These are phyloP conservation scores for Trichosporon sp. DNA, from an alignment of 1,284 basidiomycete genomes.

Conservation along the genomic window DNA sequence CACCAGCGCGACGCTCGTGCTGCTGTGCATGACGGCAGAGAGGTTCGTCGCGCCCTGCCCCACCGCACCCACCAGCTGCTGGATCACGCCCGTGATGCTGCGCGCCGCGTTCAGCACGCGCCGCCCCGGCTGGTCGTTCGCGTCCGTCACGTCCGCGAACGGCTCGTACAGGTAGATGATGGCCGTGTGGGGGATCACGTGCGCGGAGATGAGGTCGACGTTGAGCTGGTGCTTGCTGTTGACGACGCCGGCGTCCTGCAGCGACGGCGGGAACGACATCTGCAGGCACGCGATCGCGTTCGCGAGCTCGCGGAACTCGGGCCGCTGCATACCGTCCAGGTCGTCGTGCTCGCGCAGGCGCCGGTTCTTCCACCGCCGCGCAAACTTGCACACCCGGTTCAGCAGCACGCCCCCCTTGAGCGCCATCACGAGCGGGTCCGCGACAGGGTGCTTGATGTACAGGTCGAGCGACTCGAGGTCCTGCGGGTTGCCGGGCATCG, in stretches of 20 bases:
- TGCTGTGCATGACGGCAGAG: constrained; percentile 38
- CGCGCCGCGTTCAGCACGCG: constrained; percentile 39
- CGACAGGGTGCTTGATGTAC: constrained; percentile 45
- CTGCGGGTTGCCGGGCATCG: constrained; percentile 45
- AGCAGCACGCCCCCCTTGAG: constrained; percentile 36
- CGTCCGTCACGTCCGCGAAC: constrained; percentile 44
- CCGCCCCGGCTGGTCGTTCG: constrained; percentile 35
- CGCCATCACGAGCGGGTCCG: constrained; percentile 42
- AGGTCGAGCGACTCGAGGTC: constrained; percentile 46
- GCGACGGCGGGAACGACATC: constrained; percentile 40
- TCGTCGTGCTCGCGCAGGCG: constrained; percentile 42
- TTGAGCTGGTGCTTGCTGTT: constrained; percentile 27
- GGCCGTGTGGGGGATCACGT: constrained; percentile 41
- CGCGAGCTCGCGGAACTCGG: constrained; percentile 46
- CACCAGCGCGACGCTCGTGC: constrained; percentile 38
- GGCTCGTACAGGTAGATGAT: constrained; percentile 47
- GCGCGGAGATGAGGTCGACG: constrained; percentile 38
- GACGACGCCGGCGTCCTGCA: constrained; percentile 28
- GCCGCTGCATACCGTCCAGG: constrained; percentile 40
- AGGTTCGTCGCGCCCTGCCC: constrained; percentile 26
- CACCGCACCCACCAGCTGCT: constrained; percentile 32
- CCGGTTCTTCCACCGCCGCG: constrained; percentile 45
- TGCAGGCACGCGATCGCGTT: constrained; percentile 44
- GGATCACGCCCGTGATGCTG: constrained; percentile 37
- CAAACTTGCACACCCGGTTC: constrained; percentile 39